Evolutionary conservation across 352 stramenopile species (phyloP), one percentile per base, ranked within the genome.

Genomic region (Phytophthora sp.): DNA sequence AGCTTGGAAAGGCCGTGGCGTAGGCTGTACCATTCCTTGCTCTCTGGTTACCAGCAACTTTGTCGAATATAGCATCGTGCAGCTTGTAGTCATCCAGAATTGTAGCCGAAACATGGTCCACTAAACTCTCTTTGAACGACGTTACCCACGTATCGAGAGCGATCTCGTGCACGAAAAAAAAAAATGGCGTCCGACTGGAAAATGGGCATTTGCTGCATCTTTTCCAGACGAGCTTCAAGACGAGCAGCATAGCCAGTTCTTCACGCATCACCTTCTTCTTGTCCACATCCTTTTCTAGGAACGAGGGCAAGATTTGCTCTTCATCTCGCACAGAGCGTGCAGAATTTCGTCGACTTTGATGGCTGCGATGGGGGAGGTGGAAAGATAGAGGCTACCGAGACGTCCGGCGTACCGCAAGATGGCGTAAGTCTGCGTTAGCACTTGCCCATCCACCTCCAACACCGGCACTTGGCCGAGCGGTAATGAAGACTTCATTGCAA

Each of bases 371-470:
- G 72, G 51, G 9, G 82, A 60, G 41, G 64, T 78, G 8, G 45
- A 50, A 0, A 82, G 80, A 57, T 90, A 91, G 33, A 91, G 73
- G 13, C 73, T 66, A 3, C 58, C 68, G n/a, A 91, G 66, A 3
- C 80, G 76, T 1, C 89, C 89, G 13, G 77, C 84, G 39, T 84
- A 94, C 2, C 85, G 79, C 13, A 94, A 57, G 6, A 94, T 87
- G 4, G 82, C 79, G 21, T 79, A 59, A n/a, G 75, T 82, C 63
- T 95, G 83, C 0, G 73, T 76, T 39, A 91, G 55, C 20, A 75
- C 63, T 26, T 84, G 38, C 9, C 80, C 84, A 53, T 93, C 69
- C 12, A 89, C 66, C 31, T 86, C 75, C n/a, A 87, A 57, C 18
- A 78, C 57, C 2, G 81, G 83, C 13, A 90, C 0, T 57, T 89